Conservation (phyloP, 75 land plant genomes). For the Gnetum montanum region DNA sequence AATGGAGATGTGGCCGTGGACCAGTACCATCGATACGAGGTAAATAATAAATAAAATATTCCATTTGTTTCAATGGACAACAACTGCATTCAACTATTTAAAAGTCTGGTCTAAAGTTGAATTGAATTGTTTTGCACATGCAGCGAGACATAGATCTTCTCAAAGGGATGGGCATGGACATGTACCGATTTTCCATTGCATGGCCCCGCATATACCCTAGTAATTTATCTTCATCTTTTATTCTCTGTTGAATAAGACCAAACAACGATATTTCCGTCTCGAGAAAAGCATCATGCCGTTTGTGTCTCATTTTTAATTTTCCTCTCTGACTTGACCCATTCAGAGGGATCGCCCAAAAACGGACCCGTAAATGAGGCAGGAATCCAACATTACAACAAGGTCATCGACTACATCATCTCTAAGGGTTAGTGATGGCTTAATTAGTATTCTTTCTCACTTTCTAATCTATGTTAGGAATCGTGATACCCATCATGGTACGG, state of each 20-base stretch:
- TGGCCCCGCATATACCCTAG: constrained; percentile 31
- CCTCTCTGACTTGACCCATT: neutral
- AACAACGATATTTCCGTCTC: no score
- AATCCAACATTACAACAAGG: constrained; percentile 49
- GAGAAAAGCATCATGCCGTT: no score
- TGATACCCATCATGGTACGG: no score
- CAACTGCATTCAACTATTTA: no score
- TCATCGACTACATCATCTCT: constrained; percentile 40
- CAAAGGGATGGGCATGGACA: constrained; percentile 19
- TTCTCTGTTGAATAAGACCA: no score
- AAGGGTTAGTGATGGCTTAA: constrained; percentile 17
- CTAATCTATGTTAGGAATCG: neutral
- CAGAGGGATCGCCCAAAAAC: constrained; percentile 7
- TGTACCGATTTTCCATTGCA: constrained; percentile 25
- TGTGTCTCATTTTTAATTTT: neutral
- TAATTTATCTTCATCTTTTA: no score
- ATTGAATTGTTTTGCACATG: neutral
- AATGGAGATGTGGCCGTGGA: constrained; percentile 30
- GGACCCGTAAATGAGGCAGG: constrained; percentile 45
- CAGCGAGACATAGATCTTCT: constrained; percentile 26
- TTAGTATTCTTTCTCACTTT: neutral
- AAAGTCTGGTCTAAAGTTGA: neutral
- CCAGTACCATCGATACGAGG: constrained; percentile 43
- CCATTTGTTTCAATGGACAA: no score
- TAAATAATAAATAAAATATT: neutral